A percentile compares a stretch with the other conserved stretches of the same genome.
Conservation (phyloP, 2,329 filamentous ascomycete species). For the Aspergillus neoniger region DNA sequence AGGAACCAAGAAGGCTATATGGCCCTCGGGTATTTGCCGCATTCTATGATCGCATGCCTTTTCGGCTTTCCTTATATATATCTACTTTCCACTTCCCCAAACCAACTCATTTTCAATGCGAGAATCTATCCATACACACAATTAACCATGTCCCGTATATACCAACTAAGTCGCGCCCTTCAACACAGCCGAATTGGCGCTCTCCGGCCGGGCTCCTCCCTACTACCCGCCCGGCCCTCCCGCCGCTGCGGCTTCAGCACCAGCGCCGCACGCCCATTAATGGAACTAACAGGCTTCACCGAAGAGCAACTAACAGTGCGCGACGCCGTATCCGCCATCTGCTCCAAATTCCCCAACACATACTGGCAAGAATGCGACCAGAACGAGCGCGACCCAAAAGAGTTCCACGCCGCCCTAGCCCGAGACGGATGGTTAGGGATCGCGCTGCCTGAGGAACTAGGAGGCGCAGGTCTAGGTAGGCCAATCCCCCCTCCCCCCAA, state of each 20-base stretch:
- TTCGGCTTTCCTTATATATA: neutral
- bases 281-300: constrained; percentile 73
- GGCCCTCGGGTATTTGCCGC: neutral
- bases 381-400: constrained; percentile 68
- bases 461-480: constrained; percentile 67
- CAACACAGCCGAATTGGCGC: neutral
- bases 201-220: neutral
- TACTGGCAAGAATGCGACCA: constrained; percentile 79
- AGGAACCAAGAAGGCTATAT: neutral
- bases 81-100: neutral
- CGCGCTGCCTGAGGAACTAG: constrained; percentile 71
- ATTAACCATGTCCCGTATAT: constrained; percentile 11
- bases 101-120: neutral
- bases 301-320: constrained; percentile 72
- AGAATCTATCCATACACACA: no score
- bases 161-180: neutral
- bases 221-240: neutral
- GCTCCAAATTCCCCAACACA: constrained; percentile 66
- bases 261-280: constrained; percentile 49
- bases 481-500: neutral
- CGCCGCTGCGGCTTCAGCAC: constrained; percentile 32
- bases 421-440: constrained; percentile 80
- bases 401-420: constrained; percentile 74
- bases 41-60: neutral
- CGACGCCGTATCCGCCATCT: constrained; percentile 69